A percentile compares a stretch with the other conserved stretches of the same genome.
Conservation (phyloP, 441 rosid genomes). For the Corymbia citriodora region DNA sequence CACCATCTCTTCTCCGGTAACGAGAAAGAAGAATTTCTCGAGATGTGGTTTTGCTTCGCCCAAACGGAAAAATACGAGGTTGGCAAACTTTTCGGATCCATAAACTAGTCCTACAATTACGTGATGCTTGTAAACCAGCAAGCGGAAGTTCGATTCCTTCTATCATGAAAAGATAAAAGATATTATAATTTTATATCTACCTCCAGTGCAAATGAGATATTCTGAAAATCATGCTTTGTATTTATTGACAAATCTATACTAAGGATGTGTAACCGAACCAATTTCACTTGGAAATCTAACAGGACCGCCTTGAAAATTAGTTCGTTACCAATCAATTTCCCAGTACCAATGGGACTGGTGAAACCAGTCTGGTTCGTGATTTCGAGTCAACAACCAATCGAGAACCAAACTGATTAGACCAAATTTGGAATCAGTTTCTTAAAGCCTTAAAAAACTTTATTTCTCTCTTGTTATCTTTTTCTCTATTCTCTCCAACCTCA, state of each 20-base stretch:
- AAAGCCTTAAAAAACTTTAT: too few relatives aligned
- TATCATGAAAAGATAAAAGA: background rate
- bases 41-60: background rate
- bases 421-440: too few relatives aligned
- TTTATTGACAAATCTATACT: background rate
- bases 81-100: background rate
- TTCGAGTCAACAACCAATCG: too few relatives aligned
- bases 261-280: too few relatives aligned
- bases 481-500: too few relatives aligned
- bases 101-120: background rate
- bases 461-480: too few relatives aligned
- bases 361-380: too few relatives aligned
- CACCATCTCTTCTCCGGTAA: background rate
- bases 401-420: too few relatives aligned
- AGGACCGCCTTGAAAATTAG: too few relatives aligned
- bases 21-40: background rate
- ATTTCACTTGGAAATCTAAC: too few relatives aligned
- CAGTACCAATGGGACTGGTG: too few relatives aligned
- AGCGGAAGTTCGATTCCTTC: background rate
- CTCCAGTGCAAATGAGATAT: background rate
- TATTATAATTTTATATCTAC: background rate
- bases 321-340: too few relatives aligned
- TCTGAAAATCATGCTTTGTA: background rate
- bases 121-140: background rate
- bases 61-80: background rate